Percentiles rank a stretch among this genome's conserved stretches.
Conservation (phyloP, 331 rosid genomes). For the Acacia pycnantha region DNA sequence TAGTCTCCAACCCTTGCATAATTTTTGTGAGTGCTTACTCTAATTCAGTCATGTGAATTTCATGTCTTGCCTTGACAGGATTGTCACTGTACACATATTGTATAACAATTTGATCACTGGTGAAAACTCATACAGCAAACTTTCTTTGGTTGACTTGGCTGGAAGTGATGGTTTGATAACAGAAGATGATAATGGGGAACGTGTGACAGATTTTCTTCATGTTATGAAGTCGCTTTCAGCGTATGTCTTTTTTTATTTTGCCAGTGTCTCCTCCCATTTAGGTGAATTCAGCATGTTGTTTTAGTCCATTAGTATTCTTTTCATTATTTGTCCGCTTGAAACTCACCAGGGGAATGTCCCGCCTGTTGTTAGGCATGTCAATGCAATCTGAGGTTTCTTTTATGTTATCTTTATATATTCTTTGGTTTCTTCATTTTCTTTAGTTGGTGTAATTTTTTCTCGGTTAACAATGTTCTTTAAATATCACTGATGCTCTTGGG, state of each 20-base stretch:
- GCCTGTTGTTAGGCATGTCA: not conserved
- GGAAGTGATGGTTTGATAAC: conserved; percentile 84
- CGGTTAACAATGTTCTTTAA: conserved; percentile 2
- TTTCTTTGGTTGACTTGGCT: conserved; percentile 83
- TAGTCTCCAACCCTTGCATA: not conserved
- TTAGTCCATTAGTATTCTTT: conserved; percentile 1
- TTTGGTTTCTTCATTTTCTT: conserved; percentile 19
- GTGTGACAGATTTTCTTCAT: conserved; percentile 79
- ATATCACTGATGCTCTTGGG: conserved; percentile 1
- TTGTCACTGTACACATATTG: conserved; percentile 58
- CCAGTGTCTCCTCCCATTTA: not conserved
- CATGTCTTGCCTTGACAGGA: conserved; percentile 53
- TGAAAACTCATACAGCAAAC: conserved; percentile 75
- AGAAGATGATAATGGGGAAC: conserved; percentile 79
- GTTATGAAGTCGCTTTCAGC: conserved; percentile 95
- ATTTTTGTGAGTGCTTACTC: not conserved
- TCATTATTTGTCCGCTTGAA: not conserved
- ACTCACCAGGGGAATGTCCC: not conserved
- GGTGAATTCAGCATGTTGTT: conserved; percentile 51
- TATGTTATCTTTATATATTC: not conserved
- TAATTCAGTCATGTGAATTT: conserved; percentile 31
- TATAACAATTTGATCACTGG: conserved; percentile 69
- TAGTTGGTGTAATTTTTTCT: conserved; percentile 3
- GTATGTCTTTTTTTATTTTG: conserved; percentile 40
- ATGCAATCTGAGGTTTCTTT: not conserved